These are phyloP conservation scores for Fomitopsis schrenkii DNA, from an alignment of 1,284 basidiomycete species.

Conservation along the genomic window DNA sequence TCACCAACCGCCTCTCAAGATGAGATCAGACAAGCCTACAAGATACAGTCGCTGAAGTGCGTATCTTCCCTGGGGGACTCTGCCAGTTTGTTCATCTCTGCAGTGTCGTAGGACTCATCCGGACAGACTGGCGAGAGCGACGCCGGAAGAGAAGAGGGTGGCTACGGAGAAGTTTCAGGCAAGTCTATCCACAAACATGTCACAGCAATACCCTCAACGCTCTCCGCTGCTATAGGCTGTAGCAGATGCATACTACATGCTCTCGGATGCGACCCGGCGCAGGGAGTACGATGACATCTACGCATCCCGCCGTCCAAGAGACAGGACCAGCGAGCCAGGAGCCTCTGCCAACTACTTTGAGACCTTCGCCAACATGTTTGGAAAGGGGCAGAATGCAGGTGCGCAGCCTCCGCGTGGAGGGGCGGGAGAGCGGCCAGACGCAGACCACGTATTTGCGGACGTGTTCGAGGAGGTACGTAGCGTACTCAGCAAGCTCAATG, in stretches of 20 bases:
- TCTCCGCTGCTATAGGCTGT: conserved; percentile 52
- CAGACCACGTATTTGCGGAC: conserved; percentile 81
- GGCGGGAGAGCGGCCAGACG: conserved; percentile 56
- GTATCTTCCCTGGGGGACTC: background rate
- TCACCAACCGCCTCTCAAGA: conserved; percentile 59
- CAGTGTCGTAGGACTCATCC: conserved; percentile 72
- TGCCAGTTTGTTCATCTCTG: conserved; percentile 7
- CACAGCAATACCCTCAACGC: too few species aligned
- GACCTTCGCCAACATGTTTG: conserved; percentile 74
- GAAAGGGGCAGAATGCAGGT: conserved; percentile 21
- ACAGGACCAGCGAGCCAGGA: conserved; percentile 57
- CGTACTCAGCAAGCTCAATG: too few species aligned
- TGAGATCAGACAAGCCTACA: conserved; percentile 81
- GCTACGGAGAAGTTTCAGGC: conserved; percentile 85
- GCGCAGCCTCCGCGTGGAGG: conserved; percentile 27
- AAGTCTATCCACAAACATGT: background rate
- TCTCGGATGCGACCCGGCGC: conserved; percentile 78
- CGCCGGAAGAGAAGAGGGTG: conserved; percentile 61
- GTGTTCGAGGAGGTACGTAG: conserved; percentile 82
- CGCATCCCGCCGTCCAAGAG: conserved; percentile 41
- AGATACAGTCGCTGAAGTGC: conserved; percentile 69
- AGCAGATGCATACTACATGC: conserved; percentile 95
- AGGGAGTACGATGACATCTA: conserved; percentile 81
- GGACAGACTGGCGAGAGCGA: conserved; percentile 79
- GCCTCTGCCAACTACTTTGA: conserved; percentile 74